Base-by-base conservation (phyloP, 1,284 basidiomycete species). In the Puccinia coronata region DNA sequence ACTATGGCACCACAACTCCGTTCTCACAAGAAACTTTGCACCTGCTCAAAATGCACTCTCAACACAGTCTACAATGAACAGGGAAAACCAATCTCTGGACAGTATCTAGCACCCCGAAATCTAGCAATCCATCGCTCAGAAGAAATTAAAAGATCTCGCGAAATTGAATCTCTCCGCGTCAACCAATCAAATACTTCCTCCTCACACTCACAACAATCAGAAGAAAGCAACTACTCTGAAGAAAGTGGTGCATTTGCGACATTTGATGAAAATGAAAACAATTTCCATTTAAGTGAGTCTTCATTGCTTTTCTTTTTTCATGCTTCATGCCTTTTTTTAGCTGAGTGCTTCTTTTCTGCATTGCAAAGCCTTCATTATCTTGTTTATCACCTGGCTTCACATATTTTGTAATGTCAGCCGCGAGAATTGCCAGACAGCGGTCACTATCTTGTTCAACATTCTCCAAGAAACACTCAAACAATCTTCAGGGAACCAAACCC, bases 361-460 rank as follows among this genome's bases (percentile, higher is more conserved):
- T 49, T 49, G 23, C 23, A n/a, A n/a, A 75, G 75, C 53, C 41
- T 61, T 53, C 12, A 41, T 77, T 25, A 70, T 39, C 23, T 39
- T 69, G 25, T 55, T 78, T 55, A 39, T 69, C 9, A 2, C 34
- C 16, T 78, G 76, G 76, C 63, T 78, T 25, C 65, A 78, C 31
- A 28, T 78, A 0, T 78, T 78, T 51, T 78, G 74, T n/a, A 69
- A 69, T n/a, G 23, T 78, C 5, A 78, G 76, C 65, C 76, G 25
- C n/a, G 47, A 78, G 25, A 78, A 69, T 6, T 78, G 61, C 43
- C 12, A 36, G 20, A 41, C 43, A 36, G 76, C 76, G 23, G 55
- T 53, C 34, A 12, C 51, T 1, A 69, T 78, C 14, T n/a, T 78
- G 18, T 23, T 67, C 49, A 51, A 41, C 5, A 67, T 69, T 39